Evolutionary conservation across 2,329 filamentous ascomycete species (phyloP).

Genomic region (Sporothrix protearum): DNA sequence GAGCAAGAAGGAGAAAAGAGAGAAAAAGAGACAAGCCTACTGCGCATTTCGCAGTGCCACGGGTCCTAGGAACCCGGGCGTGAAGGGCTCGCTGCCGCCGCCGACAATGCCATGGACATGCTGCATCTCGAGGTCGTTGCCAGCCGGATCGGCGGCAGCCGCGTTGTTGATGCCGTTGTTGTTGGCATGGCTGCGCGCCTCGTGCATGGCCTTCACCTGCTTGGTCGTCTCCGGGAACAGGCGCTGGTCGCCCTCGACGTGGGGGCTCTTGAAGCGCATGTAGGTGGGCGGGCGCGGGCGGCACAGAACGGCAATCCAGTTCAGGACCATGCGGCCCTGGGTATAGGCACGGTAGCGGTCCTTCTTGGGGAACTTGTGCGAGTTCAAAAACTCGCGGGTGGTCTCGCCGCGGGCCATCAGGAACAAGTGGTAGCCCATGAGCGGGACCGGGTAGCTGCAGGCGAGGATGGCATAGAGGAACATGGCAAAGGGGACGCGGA

Average conservation of each 20-base stretch:
- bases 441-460: conserved; percentile 74
- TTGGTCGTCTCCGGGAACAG: conserved; percentile 55
- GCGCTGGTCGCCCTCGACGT: conserved; percentile 78
- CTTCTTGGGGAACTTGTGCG: conserved; percentile 88
- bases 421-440: conserved; percentile 88
- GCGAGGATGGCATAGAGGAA: conserved; percentile 75
- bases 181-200: neutral
- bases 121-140: conserved; percentile 69
- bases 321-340: conserved; percentile 69
- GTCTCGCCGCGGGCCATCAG: conserved; percentile 89
- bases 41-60: conserved; percentile 4
- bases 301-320: conserved; percentile 76
- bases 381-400: conserved; percentile 92
- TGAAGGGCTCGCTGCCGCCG: neutral
- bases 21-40: neutral
- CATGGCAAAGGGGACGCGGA: conserved; percentile 82
- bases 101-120: conserved; percentile 40
- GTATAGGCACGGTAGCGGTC: conserved; percentile 90
- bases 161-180: conserved; percentile 48
- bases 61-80: conserved; percentile 21
- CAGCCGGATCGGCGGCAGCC: conserved; percentile 30
- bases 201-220: neutral
- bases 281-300: conserved; percentile 85
- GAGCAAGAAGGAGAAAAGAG: neutral
- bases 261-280: conserved; percentile 75